phyloP scores from a whole-genome alignment of 2,329 filamentous ascomycete genomes.

The Alternaria rosae region DNA sequence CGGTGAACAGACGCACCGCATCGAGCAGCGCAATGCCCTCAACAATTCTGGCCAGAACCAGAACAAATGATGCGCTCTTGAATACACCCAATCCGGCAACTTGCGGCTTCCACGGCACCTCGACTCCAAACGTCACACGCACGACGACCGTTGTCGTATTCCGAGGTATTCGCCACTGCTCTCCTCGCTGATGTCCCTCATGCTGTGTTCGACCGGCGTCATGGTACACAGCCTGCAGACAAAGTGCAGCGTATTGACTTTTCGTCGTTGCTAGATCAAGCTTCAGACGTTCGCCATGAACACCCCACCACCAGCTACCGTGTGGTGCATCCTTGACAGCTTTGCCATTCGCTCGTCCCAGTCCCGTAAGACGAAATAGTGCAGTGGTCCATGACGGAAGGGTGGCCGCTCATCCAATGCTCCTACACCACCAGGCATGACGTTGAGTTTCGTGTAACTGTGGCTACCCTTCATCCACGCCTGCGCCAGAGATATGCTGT shows the following conservation, averaged over 20 bases:
- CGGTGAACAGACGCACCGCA: constrained; percentile 36
- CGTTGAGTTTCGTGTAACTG: constrained; percentile 13
- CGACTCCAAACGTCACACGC: constrained; percentile 12
- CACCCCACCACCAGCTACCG: not conserved
- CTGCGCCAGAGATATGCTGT: constrained; percentile 6
- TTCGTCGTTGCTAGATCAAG: constrained; percentile 6
- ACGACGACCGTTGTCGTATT: constrained; percentile 5
- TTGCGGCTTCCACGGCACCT: constrained; percentile 3
- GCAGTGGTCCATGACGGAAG: constrained; percentile 10
- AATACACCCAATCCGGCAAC: constrained; percentile 11
- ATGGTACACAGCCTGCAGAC: constrained; percentile 10
- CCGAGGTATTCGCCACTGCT: not conserved
- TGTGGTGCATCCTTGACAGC: not conserved
- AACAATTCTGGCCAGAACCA: constrained; percentile 8
- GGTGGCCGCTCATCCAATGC: constrained; percentile 20
- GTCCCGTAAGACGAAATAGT: constrained; percentile 13
- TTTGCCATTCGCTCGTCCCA: not conserved
- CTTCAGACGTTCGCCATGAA: not conserved
- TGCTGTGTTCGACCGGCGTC: constrained; percentile 11
- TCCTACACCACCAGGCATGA: constrained; percentile 18
- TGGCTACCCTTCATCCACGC: constrained; percentile 6
- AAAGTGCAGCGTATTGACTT: not conserved
- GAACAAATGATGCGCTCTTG: constrained; percentile 5
- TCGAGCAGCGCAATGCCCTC: constrained; percentile 18
- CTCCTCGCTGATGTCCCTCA: not conserved